Evolutionary conservation across 352 stramenopile species (phyloP), one percentile per base, ranked within the genome.

Genomic region (Pythium brassicae): DNA sequence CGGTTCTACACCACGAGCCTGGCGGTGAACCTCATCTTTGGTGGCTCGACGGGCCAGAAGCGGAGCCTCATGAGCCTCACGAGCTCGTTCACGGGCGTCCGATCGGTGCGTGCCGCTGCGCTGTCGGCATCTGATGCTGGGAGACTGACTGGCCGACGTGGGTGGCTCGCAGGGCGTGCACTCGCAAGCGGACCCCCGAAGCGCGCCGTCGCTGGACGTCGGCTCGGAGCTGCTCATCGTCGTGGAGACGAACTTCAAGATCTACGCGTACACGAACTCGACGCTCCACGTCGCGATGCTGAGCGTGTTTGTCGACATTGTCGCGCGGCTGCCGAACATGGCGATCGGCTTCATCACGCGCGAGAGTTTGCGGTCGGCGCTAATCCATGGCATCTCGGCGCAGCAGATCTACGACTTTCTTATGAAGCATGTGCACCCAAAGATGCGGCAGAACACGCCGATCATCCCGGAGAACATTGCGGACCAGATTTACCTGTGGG

Each of bases 181-280:
- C n/a, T 78, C 73, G 7, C 76, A 83, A 49, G 55, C 73, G 7
- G 61, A 79, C 23, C 69, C 71, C 6, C 68, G 64, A 3, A 66
- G 68, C 3, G 66, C 59, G 17, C 68, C 74, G 17, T 61, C 58
- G 0, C 34, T 68, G 1, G 71, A 81, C 29, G 62, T 77, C 27
- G 69, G 62, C 15, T 74, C 71, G 19, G 63, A 79, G 32, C 53
- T 84, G 44, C 65, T 74, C 15, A 76, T 96, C 42, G 86, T 96
- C 26, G 88, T 96, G 27, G 87, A 97, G 68, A 97, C 89, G 29
- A 97, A 97, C 59, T 97, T 96, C 63, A 94, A 97, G 68, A 66
- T 96, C 9, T 94, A 97, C 62, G 86, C 86, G 10, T 97, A 97
- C 74, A 96, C 89, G 20, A 66, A 72, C 32, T 96, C 86, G 25